These are phyloP conservation scores for Hevea brasiliensis DNA, from an alignment of 345 rosid genomes.

Conservation along the genomic window DNA sequence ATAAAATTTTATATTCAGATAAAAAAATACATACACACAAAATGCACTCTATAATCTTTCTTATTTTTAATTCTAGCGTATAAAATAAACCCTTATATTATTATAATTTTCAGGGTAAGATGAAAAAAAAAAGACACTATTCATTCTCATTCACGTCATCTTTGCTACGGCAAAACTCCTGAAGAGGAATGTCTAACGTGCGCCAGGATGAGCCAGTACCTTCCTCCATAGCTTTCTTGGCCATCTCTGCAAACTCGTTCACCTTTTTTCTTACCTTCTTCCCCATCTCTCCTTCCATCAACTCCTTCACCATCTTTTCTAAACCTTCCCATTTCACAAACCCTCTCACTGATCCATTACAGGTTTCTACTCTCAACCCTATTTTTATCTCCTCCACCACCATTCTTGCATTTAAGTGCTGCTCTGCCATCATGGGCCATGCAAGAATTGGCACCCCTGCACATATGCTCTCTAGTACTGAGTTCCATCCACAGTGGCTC, in stretches of 20 bases:
- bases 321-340: conserved; percentile 50
- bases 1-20: no score
- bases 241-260: conserved; percentile 42
- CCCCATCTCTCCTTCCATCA: conserved; percentile 70
- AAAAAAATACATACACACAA: no score
- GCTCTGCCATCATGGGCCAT: conserved; percentile 85
- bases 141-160: no score
- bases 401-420: conserved; percentile 62
- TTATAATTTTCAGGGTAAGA: no score
- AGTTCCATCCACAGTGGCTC: conserved; percentile 94
- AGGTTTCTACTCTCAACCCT: conserved; percentile 55
- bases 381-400: conserved; percentile 61
- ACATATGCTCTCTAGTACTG: conserved; percentile 63
- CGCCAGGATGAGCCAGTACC: conserved; percentile 64
- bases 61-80: no score
- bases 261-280: conserved; percentile 42
- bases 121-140: no score
- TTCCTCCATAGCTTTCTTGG: conserved; percentile 50
- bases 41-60: no score
- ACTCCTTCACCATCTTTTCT: conserved; percentile 46
- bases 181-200: conserved; percentile 39
- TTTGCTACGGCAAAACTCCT: neutral
- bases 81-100: no score
- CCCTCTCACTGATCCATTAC: conserved; percentile 43
- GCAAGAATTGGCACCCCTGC: conserved; percentile 70